Base-by-base conservation (phyloP, 371 early-diverging fungal genomes). In the Nematocida sp. region DNA sequence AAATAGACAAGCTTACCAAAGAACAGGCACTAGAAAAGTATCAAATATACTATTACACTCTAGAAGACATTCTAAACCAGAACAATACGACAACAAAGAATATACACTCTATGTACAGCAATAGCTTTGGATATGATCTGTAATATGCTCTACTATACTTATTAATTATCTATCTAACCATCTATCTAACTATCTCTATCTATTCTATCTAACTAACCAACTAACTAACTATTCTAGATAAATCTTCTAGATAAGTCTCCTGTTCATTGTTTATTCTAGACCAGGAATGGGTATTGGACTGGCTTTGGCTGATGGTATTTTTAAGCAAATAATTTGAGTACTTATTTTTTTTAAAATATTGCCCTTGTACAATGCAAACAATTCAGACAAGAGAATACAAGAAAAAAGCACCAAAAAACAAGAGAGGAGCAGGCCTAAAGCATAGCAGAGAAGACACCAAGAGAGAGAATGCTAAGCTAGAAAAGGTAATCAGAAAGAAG, bases 401-500 rank as follows among this genome's bases (percentile, higher is more conserved):
- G 40, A 23, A 13, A 23, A 75, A 61, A 40, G 21, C 25, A 7
- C 76, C 76, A 62, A 75, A 37, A 48, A 61, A 63, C 45, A 70
- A 46, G 40, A 70, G 74, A 60, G 34, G 21, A 5, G 21, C 0
- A 23, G 74, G 74, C 2, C 23, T n/a, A 25, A 70, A 60, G 46
- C 74, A 70, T 61, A 48, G 46, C 9, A 38, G 21, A 38, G 74
- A 43, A 3, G 46, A 43, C n/a, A 47, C 74, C 13, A 65, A 74
- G 32, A 51, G 17, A 15, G 65, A 80, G 35, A 57, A 17, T 49
- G 77, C 61, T 9, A 62, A 47, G 37, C 67, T 45, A 38, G 63
- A 81, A 9, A 45, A 58, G 34, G 13, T 65, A 35, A 79, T 84
- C 38, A 46, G 54, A 25, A 79, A 75, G 47, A 79, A 78, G 40